Evolutionary conservation across 1,284 basidiomycete species (phyloP), one percentile per base, ranked within the genome.

Genomic region (Ganoderma sinense): DNA sequence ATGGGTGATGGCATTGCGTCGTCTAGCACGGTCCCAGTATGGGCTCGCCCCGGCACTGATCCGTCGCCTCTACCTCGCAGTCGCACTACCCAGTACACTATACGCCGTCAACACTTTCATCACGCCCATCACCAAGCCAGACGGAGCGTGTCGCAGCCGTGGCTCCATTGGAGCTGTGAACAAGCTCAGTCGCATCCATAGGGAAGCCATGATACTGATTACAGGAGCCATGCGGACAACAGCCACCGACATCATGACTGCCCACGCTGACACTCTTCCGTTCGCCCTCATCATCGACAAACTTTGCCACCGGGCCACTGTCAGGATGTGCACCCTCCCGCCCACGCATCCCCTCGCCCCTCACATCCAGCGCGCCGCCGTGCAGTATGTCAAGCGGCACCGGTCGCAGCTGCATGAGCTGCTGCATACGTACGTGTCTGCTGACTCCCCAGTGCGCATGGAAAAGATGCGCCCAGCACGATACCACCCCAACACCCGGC

Each of bases 71-170:
- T 84, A 82, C 69, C 58, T 76, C 0, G 68, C 79, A 2, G 77
- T 82, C 0, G 80, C 75, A 0, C 60, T 83, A 10, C 80, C 82
- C 4, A 78, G 78, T 43, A 79, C 83, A 75, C 74, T 78, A 0
- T 84, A 84, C 58, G 80, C 78, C 2, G 73, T 79, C 0, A 80
- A 83, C 51, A 63, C 84, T 0, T 85, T 80, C 77, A 67, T 77
- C 59, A 29, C 80, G 74, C 61, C 80, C 1, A 64, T 76, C 0
- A 68, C 74, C 0, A 45, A 58, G 3, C 66, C 74, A 0, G 65
- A 60, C 0, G 70, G 64, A 16, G 68, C 56, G 14, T 75, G 14
- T 53, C 40, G 31, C 31, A 36, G 0, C 36, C 78, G 48, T 74
- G 69, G 74, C 0, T 73, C 72, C 0, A 66, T 71, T 0, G 69